A percentile compares a stretch with the other conserved stretches of the same genome.
These are phyloP conservation scores for Sporothrix phasma DNA, from an alignment of 2,329 filamentous ascomycete genomes.

Conservation along the genomic window DNA sequence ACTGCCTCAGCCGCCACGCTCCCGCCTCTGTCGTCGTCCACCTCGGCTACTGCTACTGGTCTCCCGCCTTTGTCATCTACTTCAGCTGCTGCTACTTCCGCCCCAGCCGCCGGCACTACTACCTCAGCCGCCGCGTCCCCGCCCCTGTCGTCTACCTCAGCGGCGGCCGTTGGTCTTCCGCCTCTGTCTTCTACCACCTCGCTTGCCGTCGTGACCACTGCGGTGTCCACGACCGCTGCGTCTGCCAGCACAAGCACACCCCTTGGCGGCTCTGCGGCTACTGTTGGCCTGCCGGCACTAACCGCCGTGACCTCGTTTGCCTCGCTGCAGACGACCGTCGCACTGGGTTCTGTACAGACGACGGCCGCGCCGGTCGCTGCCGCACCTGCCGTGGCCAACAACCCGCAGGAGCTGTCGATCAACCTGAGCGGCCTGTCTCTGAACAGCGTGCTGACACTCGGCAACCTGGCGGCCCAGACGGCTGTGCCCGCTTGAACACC, in stretches of 20 bases:
- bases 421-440: constrained; percentile 33
- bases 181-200: not conserved
- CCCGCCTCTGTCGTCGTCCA: too few species aligned
- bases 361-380: constrained; percentile 19
- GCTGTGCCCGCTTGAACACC: constrained; percentile 4
- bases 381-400: constrained; percentile 21
- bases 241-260: not conserved
- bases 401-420: constrained; percentile 23
- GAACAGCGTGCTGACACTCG: constrained; percentile 35
- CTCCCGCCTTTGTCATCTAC: too few species aligned
- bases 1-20: too few species aligned
- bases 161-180: not conserved
- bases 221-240: not conserved
- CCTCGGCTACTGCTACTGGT: too few species aligned
- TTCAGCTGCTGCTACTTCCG: too few species aligned
- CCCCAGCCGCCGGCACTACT: too few species aligned
- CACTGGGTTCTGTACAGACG: constrained; percentile 22
- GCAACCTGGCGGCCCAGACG: constrained; percentile 30
- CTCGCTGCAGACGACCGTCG: constrained; percentile 23
- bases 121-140: not conserved
- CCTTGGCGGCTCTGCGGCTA: not conserved
- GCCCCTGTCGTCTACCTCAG: not conserved
- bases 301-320: not conserved
- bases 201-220: not conserved
- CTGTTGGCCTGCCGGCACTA: constrained; percentile 7